A percentile compares a stretch with the other conserved stretches of the same genome.
Conservation (phyloP, 2,329 filamentous ascomycete genomes). For the Ophiocordyceps camponoti-floridani region DNA sequence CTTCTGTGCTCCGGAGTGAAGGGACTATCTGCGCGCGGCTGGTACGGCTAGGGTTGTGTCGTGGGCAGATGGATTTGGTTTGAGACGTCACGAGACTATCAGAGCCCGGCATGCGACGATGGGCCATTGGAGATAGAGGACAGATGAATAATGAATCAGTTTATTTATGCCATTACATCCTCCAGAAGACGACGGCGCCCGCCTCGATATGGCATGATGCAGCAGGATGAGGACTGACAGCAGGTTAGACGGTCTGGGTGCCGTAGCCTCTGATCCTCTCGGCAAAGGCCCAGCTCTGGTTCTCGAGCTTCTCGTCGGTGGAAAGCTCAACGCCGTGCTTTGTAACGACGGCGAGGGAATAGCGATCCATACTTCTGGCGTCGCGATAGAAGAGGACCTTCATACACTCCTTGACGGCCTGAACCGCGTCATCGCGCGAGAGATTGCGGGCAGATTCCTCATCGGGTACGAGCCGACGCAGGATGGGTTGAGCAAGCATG, state of each 20-base stretch:
- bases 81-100: neutral
- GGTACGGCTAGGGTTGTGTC: neutral
- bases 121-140: neutral
- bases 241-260: constrained; percentile 48
- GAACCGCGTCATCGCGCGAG: constrained; percentile 59
- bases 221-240: neutral
- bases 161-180: neutral
- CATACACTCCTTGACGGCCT: constrained; percentile 81
- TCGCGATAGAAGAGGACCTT: constrained; percentile 97
- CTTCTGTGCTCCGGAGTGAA: no score
- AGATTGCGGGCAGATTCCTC: constrained; percentile 60
- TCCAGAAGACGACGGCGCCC: neutral
- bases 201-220: no score
- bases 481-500: constrained; percentile 81
- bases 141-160: neutral
- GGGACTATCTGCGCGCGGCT: no score
- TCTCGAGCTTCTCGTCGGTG: constrained; percentile 74
- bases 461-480: constrained; percentile 69
- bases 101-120: neutral
- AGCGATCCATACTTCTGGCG: constrained; percentile 77
- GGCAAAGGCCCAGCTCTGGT: constrained; percentile 96
- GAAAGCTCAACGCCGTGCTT: constrained; percentile 76
- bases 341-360: constrained; percentile 80
- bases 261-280: constrained; percentile 91
- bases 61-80: neutral